phyloP scores from a whole-genome alignment of 257 asterid genomes.

The Solanum sparsipilum region DNA sequence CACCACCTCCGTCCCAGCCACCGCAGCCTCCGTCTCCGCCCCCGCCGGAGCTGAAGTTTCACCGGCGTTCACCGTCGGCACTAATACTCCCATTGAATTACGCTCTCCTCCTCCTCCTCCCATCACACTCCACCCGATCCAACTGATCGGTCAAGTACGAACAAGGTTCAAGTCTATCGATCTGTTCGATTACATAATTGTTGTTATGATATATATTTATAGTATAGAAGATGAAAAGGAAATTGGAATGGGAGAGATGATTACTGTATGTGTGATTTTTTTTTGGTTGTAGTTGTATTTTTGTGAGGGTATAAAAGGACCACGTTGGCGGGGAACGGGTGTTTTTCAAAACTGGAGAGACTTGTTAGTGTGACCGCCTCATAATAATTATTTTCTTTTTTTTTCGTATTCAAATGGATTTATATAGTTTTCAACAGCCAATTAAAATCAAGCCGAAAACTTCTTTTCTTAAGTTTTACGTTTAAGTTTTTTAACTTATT shows the following conservation, averaged over 20 bases:
- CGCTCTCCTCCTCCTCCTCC: slow-evolving; percentile 32
- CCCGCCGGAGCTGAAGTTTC: slow-evolving; percentile 10
- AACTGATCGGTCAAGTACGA: neutral
- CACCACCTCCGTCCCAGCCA: slow-evolving; percentile 10
- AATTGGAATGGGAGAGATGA: neutral
- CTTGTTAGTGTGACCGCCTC: neutral
- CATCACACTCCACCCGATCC: neutral
- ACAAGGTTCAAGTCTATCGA: neutral
- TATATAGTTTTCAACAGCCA: neutral
- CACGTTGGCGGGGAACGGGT: slow-evolving; percentile 44
- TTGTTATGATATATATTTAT: neutral
- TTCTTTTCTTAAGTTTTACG: neutral
- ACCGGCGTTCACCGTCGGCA: slow-evolving; percentile 29
- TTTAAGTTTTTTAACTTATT: neutral
- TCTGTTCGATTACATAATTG: neutral
- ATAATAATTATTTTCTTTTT: neutral
- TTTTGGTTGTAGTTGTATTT: neutral
- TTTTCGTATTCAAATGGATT: neutral
- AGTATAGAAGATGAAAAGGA: neutral
- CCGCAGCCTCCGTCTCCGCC: slow-evolving; percentile 1
- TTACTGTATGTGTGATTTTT: slow-evolving; percentile 3
- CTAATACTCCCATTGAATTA: slow-evolving; percentile 33
- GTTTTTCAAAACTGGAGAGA: neutral
- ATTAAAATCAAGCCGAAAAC: neutral
- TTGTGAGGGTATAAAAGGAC: slow-evolving; percentile 56